Conservation (phyloP, 257 asterid species). For the Catharanthus roseus region DNA sequence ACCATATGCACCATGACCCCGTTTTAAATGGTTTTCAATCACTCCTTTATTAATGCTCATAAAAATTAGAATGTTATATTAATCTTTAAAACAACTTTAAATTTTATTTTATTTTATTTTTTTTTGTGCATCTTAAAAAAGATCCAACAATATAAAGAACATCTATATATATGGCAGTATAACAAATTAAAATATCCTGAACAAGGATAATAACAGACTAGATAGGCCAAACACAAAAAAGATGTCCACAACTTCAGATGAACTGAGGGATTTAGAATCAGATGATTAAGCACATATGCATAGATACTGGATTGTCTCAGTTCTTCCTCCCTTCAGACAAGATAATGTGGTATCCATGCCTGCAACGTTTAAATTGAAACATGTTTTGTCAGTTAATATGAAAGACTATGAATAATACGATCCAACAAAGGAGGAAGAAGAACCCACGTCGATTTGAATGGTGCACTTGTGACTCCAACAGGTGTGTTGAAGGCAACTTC, state of each 20-base stretch:
- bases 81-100: no score
- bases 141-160: no score
- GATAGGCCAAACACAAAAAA: not conserved
- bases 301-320: constrained; percentile 31
- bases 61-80: no score
- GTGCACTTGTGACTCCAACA: constrained; percentile 83
- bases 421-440: constrained; percentile 5
- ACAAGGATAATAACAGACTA: not conserved
- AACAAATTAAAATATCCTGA: not conserved
- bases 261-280: constrained; percentile 5
- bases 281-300: constrained; percentile 9
- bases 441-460: constrained; percentile 88
- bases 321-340: constrained; percentile 95
- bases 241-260: constrained; percentile 2
- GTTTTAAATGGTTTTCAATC: no score
- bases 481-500: constrained; percentile 93
- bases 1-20: no score
- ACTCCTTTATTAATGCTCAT: no score
- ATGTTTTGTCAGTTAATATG: not conserved
- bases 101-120: no score
- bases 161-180: not conserved
- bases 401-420: not conserved
- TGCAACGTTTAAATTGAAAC: constrained; percentile 32
- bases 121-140: no score
- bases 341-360: constrained; percentile 97